These are phyloP conservation scores for Cystobasidium pallidum DNA, from an alignment of 1,284 basidiomycete species.

Conservation along the genomic window DNA sequence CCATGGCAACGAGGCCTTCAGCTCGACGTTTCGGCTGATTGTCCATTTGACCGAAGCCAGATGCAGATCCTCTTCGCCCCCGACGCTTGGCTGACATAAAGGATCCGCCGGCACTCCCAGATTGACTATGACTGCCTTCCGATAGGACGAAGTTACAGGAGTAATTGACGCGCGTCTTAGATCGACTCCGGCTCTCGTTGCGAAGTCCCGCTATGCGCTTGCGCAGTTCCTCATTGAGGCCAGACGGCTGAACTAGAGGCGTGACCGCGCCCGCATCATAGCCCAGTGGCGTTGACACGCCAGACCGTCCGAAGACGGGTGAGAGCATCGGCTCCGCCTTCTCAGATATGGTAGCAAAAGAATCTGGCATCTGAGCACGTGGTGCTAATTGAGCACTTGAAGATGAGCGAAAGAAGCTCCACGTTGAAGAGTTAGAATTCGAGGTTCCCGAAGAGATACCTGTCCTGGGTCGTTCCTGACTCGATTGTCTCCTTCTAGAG, in stretches of 20 bases:
- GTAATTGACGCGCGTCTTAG: background rate
- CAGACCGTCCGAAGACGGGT: slow-evolving; percentile 9
- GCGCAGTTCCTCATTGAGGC: slow-evolving; percentile 17
- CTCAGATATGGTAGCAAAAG: slow-evolving; percentile 19
- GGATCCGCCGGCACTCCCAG: slow-evolving; percentile 2
- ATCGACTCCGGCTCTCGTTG: background rate
- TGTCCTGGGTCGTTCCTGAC: slow-evolving; percentile 32
- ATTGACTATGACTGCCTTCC: slow-evolving; percentile 18
- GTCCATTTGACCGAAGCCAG: background rate
- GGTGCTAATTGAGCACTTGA: slow-evolving; percentile 22
- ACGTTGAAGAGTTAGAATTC: slow-evolving; percentile 35
- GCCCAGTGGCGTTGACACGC: slow-evolving; percentile 22
- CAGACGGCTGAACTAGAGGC: background rate
- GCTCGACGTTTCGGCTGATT: slow-evolving; percentile 28
- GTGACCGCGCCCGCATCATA: slow-evolving; percentile 16
- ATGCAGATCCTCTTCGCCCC: slow-evolving; percentile 16
- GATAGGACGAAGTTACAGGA: slow-evolving; percentile 18
- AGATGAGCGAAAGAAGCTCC: slow-evolving; percentile 39
- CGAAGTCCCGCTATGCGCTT: slow-evolving; percentile 9
- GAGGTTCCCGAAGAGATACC: slow-evolving; percentile 16
- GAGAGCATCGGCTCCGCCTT: slow-evolving; percentile 30
- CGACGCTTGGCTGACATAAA: slow-evolving; percentile 15
- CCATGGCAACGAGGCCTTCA: slow-evolving; percentile 41
- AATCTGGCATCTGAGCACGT: slow-evolving; percentile 14
- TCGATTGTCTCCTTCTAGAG: slow-evolving; percentile 5